Percentiles rank a stretch among this genome's conserved stretches.
Evolutionary conservation across 2,329 filamentous ascomycete genomes (phyloP).

Genomic region (Pseudocercospora crystallina): DNA sequence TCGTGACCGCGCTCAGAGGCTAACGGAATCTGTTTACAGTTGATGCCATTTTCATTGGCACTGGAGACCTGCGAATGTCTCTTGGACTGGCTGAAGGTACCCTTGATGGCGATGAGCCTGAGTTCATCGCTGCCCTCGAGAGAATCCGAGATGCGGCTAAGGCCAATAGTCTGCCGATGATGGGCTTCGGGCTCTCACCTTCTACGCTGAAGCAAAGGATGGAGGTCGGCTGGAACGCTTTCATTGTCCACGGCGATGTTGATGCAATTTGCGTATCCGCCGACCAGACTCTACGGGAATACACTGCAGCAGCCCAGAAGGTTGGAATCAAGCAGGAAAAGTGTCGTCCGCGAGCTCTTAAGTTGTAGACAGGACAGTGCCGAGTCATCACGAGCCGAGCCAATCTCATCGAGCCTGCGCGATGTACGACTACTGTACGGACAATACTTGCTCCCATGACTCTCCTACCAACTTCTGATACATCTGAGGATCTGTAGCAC

Average conservation of each 20-base stretch:
- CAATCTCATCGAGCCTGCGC: too few species aligned
- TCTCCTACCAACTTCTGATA: too few species aligned
- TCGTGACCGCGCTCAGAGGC: too few species aligned
- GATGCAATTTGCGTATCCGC: conserved; percentile 4
- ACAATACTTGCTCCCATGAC: too few species aligned
- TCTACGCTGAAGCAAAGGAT: background rate
- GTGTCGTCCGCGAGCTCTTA: too few species aligned
- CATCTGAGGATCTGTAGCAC: too few species aligned
- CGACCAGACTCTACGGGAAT: background rate
- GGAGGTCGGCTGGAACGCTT: conserved; percentile 6
- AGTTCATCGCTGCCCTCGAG: conserved; percentile 4
- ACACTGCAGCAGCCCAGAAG: conserved; percentile 48
- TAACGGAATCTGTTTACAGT: conserved; percentile 1
- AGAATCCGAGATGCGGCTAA: conserved; percentile 4
- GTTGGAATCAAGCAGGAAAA: too few species aligned
- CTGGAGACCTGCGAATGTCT: conserved; percentile 5
- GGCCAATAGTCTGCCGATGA: background rate
- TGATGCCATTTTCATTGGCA: conserved; percentile 7
- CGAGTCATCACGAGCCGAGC: too few species aligned
- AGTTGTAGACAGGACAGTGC: too few species aligned
- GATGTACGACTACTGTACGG: too few species aligned
- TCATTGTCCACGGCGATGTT: conserved; percentile 7
- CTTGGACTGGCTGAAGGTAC: background rate
- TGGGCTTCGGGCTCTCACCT: conserved; percentile 5
- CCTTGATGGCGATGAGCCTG: conserved; percentile 10